Base-by-base conservation (phyloP, 2,329 filamentous ascomycete species). In the Malbranchea zuffiana region DNA sequence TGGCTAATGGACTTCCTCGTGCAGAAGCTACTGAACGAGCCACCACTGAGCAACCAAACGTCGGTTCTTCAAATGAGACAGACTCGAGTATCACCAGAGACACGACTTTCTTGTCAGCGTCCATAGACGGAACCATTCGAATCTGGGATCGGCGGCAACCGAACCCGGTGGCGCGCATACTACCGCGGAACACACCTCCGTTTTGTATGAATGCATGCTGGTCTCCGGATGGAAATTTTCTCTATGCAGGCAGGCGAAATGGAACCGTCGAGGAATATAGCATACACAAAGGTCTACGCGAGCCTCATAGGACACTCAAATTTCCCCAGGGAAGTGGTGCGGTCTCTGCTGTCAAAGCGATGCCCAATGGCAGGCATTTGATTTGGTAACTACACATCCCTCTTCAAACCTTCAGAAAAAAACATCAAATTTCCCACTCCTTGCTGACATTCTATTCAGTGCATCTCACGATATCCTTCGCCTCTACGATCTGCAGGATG, bases 201-300 rank as follows among this genome's bases (percentile, higher is more conserved):
- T 98, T 88, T 88, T 96, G 88, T 59, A 95, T 94, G 78, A 87
- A 84, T 47, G 85, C 86, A 1, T 94, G 86, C 63, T 98, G 90
- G 90, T 88, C 82, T 37, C 86, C 86, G 0, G 83, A 95, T 55
- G 90, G 90, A 10, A 96, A 96, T 60, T 85, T 76, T 59, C 87
- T 98, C 50, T 98, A 94, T 60, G 87, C 82, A 0, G 90, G 90
- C 0, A 71, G 90, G 18, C 72, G 90, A 40, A 96, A 96, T 58
- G 75, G 85, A 35, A 92, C 85, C 0, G 90, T 98, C 0, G 90
- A 98, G 49, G 90, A 98, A 60, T 98, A 82, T 60, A 85, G 77
- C 51, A 68, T 98, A 12, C 84, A 90, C 55, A 85, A 86, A 50
- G 72, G 78, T 1, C 70, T 84, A 1, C 80, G 81, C 62, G 71